phyloP scores from a whole-genome alignment of 2,329 filamentous ascomycete genomes.

The Phaeosphaeria sp. region DNA sequence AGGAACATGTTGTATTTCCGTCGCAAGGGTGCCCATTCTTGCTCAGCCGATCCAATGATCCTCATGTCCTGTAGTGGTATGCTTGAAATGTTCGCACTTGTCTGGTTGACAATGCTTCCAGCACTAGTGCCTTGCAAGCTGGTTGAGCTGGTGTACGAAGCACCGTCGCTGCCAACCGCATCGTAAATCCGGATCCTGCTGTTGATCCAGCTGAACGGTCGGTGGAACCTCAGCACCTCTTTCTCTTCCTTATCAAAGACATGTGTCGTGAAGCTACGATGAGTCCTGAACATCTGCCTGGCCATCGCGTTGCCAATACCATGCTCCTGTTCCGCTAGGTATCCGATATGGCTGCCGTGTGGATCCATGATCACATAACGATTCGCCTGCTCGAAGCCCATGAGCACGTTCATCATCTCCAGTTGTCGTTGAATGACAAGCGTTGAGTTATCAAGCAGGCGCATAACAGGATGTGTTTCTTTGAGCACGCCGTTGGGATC shows the following conservation, averaged over 20 bases:
- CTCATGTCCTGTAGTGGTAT: conserved; percentile 65
- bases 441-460: conserved; percentile 66
- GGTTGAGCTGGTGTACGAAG: conserved; percentile 48
- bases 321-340: conserved; percentile 69
- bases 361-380: conserved; percentile 71
- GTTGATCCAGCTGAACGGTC: conserved; percentile 70
- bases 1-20: conserved; percentile 71
- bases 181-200: conserved; percentile 57
- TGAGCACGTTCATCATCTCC: conserved; percentile 70
- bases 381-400: conserved; percentile 72
- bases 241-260: conserved; percentile 68
- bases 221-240: conserved; percentile 67
- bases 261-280: conserved; percentile 69
- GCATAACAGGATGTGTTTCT: conserved; percentile 63
- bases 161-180: conserved; percentile 27
- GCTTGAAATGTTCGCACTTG: conserved; percentile 60
- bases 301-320: conserved; percentile 63
- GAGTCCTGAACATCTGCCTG: conserved; percentile 67
- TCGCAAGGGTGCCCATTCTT: conserved; percentile 68
- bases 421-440: conserved; percentile 69
- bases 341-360: conserved; percentile 68
- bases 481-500: conserved; percentile 67
- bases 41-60: conserved; percentile 68
- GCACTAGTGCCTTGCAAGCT: conserved; percentile 54
- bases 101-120: conserved; percentile 52